Conservation (phyloP, 768 basidiomycete species). For the Boletus huronensis region DNA sequence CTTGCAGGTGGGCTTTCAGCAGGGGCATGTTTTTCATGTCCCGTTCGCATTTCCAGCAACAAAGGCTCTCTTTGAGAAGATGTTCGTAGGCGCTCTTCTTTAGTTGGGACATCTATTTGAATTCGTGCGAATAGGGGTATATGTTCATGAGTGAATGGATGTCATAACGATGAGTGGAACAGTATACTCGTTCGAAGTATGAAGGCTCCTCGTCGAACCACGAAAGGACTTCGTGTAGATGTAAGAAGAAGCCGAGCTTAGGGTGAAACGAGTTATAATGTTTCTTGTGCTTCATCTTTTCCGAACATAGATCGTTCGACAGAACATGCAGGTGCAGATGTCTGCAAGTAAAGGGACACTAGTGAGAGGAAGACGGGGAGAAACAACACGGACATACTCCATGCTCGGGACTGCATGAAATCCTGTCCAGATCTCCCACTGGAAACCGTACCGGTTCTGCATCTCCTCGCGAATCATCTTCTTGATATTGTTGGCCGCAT, state of each 20-base stretch:
- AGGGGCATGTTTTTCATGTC: constrained; percentile 67
- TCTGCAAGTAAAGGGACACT: constrained; percentile 32
- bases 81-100: constrained; percentile 55
- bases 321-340: constrained; percentile 86
- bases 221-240: constrained; percentile 68
- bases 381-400: constrained; percentile 51
- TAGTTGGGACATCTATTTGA: constrained; percentile 49
- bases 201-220: constrained; percentile 73
- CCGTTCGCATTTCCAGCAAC: constrained; percentile 67
- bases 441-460: constrained; percentile 66
- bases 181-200: constrained; percentile 49
- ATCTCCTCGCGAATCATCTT: constrained; percentile 76
- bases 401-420: constrained; percentile 87
- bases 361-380: background rate
- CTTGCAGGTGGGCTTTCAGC: constrained; percentile 71
- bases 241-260: constrained; percentile 76
- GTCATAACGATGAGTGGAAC: constrained; percentile 17
- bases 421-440: constrained; percentile 74
- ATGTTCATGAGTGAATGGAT: background rate
- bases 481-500: constrained; percentile 54
- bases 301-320: constrained; percentile 70
- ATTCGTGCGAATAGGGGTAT: background rate
- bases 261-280: constrained; percentile 94
- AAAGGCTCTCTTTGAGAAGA: constrained; percentile 62
- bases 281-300: constrained; percentile 77